These are phyloP conservation scores for Monilinia fructigena DNA, from an alignment of 2,329 filamentous ascomycete genomes.

Conservation along the genomic window DNA sequence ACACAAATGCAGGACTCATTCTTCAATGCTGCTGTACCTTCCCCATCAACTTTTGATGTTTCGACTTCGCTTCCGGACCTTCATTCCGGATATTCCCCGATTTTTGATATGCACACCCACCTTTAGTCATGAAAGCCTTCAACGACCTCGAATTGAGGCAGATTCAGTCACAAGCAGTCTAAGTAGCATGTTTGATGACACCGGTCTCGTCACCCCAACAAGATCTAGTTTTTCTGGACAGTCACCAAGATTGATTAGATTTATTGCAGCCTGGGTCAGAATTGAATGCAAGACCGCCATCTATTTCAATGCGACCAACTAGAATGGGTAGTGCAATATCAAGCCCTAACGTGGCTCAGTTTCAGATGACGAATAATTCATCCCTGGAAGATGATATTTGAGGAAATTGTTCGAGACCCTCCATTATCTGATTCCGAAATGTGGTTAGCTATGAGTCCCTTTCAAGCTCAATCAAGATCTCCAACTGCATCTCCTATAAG, in stretches of 20 bases:
- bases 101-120: conserved; percentile 40
- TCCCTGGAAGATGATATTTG: conserved; percentile 51
- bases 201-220: conserved; percentile 38
- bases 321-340: conserved; percentile 28
- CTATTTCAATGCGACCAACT: conserved; percentile 26
- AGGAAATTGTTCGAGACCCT: conserved; percentile 52
- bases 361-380: conserved; percentile 33
- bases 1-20: conserved; percentile 37
- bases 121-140: conserved; percentile 32
- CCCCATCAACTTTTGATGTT: conserved; percentile 27
- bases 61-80: conserved; percentile 29
- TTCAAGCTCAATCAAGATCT: conserved; percentile 31
- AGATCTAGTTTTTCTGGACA: conserved; percentile 43
- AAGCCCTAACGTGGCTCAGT: conserved; percentile 31
- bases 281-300: conserved; percentile 41
- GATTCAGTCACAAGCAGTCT: conserved; percentile 42
- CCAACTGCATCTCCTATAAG: conserved; percentile 28
- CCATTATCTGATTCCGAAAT: conserved; percentile 33
- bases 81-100: conserved; percentile 34
- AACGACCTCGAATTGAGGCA: conserved; percentile 38
- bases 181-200: conserved; percentile 42
- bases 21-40: conserved; percentile 35
- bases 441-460: conserved; percentile 35
- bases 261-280: conserved; percentile 50
- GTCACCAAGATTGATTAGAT: conserved; percentile 50